A percentile compares a stretch with the other conserved stretches of the same genome.
Evolutionary conservation across 345 rosid genomes (phyloP).

Genomic region (Raphanus sativus): DNA sequence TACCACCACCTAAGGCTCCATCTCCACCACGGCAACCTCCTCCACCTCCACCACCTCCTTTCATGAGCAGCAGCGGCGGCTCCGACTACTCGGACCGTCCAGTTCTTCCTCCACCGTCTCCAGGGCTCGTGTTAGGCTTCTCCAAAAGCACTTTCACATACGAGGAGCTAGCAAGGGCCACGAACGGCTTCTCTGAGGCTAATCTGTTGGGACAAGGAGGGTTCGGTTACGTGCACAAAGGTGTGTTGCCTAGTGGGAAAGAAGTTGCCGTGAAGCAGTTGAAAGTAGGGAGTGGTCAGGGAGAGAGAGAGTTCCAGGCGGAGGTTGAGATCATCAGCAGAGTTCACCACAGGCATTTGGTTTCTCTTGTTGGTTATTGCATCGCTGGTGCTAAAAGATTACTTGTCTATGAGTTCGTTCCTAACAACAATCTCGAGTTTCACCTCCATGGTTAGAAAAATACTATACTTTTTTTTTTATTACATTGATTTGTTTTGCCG

Average conservation of each 20-base stretch:
- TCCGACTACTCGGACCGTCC: conserved; percentile 67
- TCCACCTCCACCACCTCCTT: conserved; percentile 45
- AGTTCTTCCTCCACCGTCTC: conserved; percentile 58
- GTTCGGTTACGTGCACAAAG: conserved; percentile 65
- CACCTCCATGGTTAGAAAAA: conserved; percentile 61
- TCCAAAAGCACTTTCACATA: conserved; percentile 67
- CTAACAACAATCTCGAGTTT: conserved; percentile 60
- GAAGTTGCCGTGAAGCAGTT: conserved; percentile 69
- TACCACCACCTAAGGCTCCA: conserved; percentile 47
- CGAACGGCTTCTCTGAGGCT: conserved; percentile 60
- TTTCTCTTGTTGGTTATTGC: conserved; percentile 72
- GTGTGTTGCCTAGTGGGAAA: conserved; percentile 62
- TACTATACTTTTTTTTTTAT: not conserved
- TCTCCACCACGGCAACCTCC: conserved; percentile 39
- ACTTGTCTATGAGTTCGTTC: conserved; percentile 75
- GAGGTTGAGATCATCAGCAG: conserved; percentile 74
- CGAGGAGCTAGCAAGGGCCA: conserved; percentile 60
- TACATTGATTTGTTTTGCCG: conserved; percentile 9
- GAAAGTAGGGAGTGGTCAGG: conserved; percentile 65
- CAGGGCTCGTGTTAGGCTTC: conserved; percentile 57
- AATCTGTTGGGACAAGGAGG: conserved; percentile 80
- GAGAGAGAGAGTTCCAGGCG: conserved; percentile 67
- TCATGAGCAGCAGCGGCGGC: conserved; percentile 65
- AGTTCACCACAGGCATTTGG: conserved; percentile 73
- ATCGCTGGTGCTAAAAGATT: conserved; percentile 49